Evolutionary conservation across 352 stramenopile species (phyloP).

Genomic region (Globisporangium barbulae): DNA sequence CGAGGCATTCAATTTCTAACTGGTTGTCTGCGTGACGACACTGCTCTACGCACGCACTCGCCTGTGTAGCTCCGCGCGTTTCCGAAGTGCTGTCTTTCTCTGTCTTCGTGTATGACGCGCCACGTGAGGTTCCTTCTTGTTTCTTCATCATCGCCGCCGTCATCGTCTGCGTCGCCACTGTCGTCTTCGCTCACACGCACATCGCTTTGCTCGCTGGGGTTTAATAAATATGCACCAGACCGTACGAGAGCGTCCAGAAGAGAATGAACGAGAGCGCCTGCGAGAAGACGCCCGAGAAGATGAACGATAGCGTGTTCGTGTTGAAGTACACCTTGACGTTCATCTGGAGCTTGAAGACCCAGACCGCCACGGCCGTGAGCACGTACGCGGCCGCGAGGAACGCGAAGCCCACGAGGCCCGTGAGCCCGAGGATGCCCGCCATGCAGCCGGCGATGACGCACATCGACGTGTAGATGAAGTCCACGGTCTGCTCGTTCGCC

Average conservation of each 20-base stretch:
- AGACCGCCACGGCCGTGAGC: constrained; percentile 58
- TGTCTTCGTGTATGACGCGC: background rate
- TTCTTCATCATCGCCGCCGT: background rate
- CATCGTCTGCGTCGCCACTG: background rate
- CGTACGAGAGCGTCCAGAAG: constrained; percentile 88
- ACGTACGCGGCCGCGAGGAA: constrained; percentile 69
- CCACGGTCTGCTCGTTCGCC: constrained; percentile 72
- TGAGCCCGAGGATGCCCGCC: constrained; percentile 76
- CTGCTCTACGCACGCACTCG: background rate
- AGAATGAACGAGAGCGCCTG: constrained; percentile 86
- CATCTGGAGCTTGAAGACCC: constrained; percentile 71
- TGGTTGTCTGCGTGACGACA: background rate
- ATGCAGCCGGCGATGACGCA: constrained; percentile 81
- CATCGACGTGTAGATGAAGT: constrained; percentile 84
- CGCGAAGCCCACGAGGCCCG: constrained; percentile 66
- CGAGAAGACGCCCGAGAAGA: constrained; percentile 69
- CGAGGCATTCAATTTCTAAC: background rate
- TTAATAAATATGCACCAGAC: constrained; percentile 90
- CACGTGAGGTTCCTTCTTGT: background rate
- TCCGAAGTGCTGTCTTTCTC: too few relatives aligned
- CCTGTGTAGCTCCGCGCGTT: too few relatives aligned
- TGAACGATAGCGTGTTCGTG: constrained; percentile 56
- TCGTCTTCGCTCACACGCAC: background rate
- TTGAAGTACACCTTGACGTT: constrained; percentile 83
- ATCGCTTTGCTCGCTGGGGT: background rate